Evolutionary conservation across 78 protist species (phyloP).

Genomic region (Dictyostelium firmibasis): DNA sequence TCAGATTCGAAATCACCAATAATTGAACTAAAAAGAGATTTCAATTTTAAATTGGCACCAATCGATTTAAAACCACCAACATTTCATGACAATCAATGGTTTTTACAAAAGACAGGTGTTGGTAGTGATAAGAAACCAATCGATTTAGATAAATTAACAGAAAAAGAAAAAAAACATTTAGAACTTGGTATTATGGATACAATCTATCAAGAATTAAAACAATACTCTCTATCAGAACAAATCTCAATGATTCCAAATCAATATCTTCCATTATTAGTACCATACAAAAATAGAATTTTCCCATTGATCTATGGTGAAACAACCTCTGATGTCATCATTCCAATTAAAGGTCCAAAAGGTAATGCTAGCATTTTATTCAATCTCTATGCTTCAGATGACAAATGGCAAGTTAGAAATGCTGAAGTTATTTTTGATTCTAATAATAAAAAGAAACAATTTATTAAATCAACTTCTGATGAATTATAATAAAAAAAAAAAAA

Average conservation of each 20-base stretch:
- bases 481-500: neutral
- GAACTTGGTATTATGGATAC: neutral
- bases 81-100: constrained; percentile 31
- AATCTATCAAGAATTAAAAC: neutral
- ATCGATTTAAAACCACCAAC: neutral
- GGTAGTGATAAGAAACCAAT: neutral
- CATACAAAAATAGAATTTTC: neutral
- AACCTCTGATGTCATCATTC: constrained; percentile 20
- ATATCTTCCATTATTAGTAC: constrained; percentile 31
- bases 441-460: neutral
- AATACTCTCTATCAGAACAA: neutral
- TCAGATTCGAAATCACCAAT: constrained; percentile 49
- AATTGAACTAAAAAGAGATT: constrained; percentile 8
- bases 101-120: neutral
- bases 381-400: constrained; percentile 25
- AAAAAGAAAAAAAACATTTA: neutral
- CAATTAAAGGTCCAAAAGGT: constrained; percentile 36
- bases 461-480: neutral
- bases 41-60: neutral
- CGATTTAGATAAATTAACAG: neutral
- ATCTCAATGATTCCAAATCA: neutral
- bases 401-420: constrained; percentile 29
- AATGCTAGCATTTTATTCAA: neutral
- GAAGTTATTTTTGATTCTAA: constrained; percentile 9
- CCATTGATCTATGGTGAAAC: constrained; percentile 23